Conservation (phyloP, 108 stramenopile genomes). For the Chaetoceros tenuissimus region DNA sequence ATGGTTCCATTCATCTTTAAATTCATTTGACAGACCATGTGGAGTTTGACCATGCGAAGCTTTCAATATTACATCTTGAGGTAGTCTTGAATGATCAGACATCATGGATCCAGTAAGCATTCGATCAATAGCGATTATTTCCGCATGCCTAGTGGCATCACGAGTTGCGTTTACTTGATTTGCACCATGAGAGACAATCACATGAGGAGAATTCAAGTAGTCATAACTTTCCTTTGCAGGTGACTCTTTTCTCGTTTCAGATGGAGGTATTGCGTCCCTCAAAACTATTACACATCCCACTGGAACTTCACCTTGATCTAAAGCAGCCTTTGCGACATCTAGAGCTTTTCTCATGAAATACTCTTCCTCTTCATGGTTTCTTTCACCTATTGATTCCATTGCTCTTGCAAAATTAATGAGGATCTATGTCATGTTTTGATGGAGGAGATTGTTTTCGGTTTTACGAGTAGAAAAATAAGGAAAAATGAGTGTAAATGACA, state of each 20-base stretch:
- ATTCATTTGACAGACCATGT: conserved; percentile 11
- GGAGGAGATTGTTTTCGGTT: no score
- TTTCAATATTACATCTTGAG: conserved; percentile 22
- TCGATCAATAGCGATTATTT: conserved; percentile 78
- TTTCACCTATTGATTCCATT: background rate
- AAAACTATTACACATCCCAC: conserved; percentile 82
- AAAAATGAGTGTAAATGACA: no score
- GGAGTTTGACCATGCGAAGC: conserved; percentile 25
- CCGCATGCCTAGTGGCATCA: conserved; percentile 79
- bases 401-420: no score
- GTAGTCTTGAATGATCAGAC: conserved; percentile 54
- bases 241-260: background rate
- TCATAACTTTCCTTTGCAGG: background rate
- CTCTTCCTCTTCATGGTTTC: conserved; percentile 23
- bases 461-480: no score
- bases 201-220: conserved; percentile 5
- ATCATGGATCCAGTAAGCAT: conserved; percentile 49
- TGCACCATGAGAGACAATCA: conserved; percentile 77
- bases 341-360: conserved; percentile 67
- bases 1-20: conserved; percentile 51
- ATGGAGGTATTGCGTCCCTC: background rate
- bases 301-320: conserved; percentile 71
- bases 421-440: no score
- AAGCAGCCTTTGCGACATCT: conserved; percentile 51
- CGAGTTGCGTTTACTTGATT: conserved; percentile 85